Conservation (phyloP, 768 basidiomycete genomes). For the Inosperma sp. region DNA sequence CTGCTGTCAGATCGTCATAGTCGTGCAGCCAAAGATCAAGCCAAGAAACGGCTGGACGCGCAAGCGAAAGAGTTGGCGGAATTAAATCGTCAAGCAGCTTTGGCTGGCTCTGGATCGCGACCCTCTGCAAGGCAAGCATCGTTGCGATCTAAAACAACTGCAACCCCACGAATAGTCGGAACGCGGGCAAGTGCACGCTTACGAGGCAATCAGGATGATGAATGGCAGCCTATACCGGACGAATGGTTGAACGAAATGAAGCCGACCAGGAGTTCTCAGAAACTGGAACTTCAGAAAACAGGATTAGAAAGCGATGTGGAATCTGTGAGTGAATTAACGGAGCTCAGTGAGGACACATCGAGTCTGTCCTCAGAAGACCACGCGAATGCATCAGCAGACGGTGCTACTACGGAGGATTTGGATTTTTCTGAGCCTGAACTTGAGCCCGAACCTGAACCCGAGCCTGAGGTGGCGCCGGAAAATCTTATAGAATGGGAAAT, state of each 20-base stretch:
- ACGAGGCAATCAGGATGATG: constrained; percentile 52
- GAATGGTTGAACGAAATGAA: constrained; percentile 54
- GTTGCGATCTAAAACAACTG: constrained; percentile 8
- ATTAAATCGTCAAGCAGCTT: constrained; percentile 49
- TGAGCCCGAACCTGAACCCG: constrained; percentile 5
- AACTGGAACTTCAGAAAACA: constrained; percentile 32
- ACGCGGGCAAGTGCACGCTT: constrained; percentile 65
- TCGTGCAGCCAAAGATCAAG: constrained; percentile 66
- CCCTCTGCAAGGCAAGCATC: constrained; percentile 11
- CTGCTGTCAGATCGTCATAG: constrained; percentile 40
- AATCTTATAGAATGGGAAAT: constrained; percentile 90
- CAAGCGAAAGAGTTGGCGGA: constrained; percentile 67
- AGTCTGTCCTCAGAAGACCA: constrained; percentile 3
- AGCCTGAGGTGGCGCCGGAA: constrained; percentile 31
- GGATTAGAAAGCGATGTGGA: constrained; percentile 60
- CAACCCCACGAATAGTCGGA: constrained; percentile 37
- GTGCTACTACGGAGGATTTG: too few relatives aligned
- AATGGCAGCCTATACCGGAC: constrained; percentile 76
- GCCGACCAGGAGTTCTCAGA: constrained; percentile 6
- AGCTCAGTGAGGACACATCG: constrained; percentile 52
- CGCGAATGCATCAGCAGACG: too few relatives aligned
- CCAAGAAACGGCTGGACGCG: constrained; percentile 62
- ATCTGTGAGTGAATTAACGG: constrained; percentile 70
- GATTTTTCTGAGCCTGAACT: too few relatives aligned
- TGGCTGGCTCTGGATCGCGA: constrained; percentile 13